Evolutionary conservation across 129 eudicot species (phyloP).

Genomic region (Tagetes erecta): DNA sequence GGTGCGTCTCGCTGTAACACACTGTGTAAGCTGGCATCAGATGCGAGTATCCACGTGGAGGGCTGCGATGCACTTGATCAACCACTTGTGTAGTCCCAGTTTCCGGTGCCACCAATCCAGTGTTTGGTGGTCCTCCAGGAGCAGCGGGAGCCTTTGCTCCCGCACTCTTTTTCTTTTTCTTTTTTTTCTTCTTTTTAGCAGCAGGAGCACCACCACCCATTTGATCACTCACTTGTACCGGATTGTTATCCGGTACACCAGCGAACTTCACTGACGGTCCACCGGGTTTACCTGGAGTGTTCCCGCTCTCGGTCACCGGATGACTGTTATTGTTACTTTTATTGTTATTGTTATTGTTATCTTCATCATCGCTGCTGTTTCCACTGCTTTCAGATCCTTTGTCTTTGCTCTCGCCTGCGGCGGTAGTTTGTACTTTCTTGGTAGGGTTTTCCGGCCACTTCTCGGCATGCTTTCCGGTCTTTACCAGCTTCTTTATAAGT

Average conservation of each 20-base stretch:
- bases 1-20: conserved; percentile 62
- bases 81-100: conserved; percentile 45
- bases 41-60: conserved; percentile 44
- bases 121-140: conserved; percentile 31
- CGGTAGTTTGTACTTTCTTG: conserved; percentile 36
- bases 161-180: conserved; percentile 45
- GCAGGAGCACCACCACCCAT: conserved; percentile 27
- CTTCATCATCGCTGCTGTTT: conserved; percentile 57
- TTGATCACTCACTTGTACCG: conserved; percentile 18
- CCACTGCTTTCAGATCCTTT: conserved; percentile 39
- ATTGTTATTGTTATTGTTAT: conserved; percentile 19
- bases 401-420: conserved; percentile 23
- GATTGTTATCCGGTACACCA: conserved; percentile 28
- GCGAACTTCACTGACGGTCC: conserved; percentile 26
- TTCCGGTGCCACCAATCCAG: conserved; percentile 39
- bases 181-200: conserved; percentile 64
- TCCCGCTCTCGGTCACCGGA: conserved; percentile 24
- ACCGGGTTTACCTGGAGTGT: conserved; percentile 32
- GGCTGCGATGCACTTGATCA: conserved; percentile 50
- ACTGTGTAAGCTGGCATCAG: conserved; percentile 46
- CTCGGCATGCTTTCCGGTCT: conserved; percentile 82
- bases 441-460: conserved; percentile 60
- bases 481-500: conserved; percentile 67
- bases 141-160: conserved; percentile 46
- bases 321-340: conserved; percentile 17